Evolutionary conservation across 2,329 filamentous ascomycete genomes (phyloP).

Genomic region (Passalora sequoiae): DNA sequence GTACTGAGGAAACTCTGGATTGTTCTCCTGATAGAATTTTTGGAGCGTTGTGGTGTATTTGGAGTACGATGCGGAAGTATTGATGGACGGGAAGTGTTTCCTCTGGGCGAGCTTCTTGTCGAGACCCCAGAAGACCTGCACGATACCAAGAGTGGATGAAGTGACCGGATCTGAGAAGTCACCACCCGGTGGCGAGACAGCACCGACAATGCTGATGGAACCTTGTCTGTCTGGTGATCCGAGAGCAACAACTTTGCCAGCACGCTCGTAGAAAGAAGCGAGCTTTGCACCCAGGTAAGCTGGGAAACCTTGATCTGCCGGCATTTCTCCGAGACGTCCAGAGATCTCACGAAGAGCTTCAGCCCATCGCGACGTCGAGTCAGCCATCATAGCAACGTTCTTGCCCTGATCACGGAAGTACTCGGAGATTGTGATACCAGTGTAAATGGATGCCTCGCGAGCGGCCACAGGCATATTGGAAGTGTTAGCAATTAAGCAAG

Average conservation of each 20-base stretch:
- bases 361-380: conserved; percentile 96
- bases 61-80: conserved; percentile 89
- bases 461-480: conserved; percentile 99
- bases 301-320: conserved; percentile 98
- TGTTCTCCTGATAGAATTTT: conserved; percentile 89
- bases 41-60: conserved; percentile 89
- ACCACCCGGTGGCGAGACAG: conserved; percentile 94
- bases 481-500: conserved; percentile 95
- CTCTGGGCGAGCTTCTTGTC: conserved; percentile 99
- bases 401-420: conserved; percentile 98
- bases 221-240: conserved; percentile 84
- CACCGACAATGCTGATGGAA: conserved; percentile 95
- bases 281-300: conserved; percentile 95
- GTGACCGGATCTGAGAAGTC: conserved; percentile 99
- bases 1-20: conserved; percentile 87
- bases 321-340: conserved; percentile 98
- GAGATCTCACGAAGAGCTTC: conserved; percentile 98
- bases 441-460: conserved; percentile 98
- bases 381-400: conserved; percentile 99
- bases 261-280: conserved; percentile 98
- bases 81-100: conserved; percentile 99
- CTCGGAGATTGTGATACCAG: conserved; percentile 82
- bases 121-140: conserved; percentile 99
- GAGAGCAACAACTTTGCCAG: conserved; percentile 76
- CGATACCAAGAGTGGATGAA: conserved; percentile 86